phyloP scores from a whole-genome alignment of 2,329 filamentous ascomycete species.

The Pestalotiopsis sp. region DNA sequence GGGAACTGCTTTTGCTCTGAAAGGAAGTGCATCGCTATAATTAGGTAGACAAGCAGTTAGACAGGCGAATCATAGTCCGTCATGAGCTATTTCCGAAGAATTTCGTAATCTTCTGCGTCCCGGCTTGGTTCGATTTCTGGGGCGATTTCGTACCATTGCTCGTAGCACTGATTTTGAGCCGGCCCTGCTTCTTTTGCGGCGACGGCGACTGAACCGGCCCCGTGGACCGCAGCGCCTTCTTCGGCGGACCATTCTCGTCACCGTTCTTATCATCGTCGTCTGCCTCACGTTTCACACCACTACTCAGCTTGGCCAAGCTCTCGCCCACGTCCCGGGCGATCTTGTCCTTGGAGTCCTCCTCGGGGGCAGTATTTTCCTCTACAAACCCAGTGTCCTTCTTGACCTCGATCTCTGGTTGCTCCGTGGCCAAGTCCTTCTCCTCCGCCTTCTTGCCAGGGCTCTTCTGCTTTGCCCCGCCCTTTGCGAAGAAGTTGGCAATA shows the following conservation, averaged over 20 bases:
- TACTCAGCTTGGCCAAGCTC: neutral
- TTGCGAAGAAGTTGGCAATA: constrained; percentile 90
- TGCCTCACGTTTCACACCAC: constrained; percentile 30
- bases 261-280: constrained; percentile 23
- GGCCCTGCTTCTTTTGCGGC: constrained; percentile 22
- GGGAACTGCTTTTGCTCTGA: neutral
- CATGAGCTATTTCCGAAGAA: constrained; percentile 48
- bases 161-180: constrained; percentile 42
- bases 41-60: neutral
- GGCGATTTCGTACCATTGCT: constrained; percentile 41
- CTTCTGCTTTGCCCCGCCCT: constrained; percentile 43
- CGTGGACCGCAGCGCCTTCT: constrained; percentile 19
- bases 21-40: neutral
- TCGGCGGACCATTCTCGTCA: constrained; percentile 25
- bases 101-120: constrained; percentile 50
- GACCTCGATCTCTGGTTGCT: constrained; percentile 26
- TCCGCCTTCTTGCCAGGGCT: constrained; percentile 18
- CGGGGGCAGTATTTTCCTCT: constrained; percentile 10
- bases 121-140: constrained; percentile 31
- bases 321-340: constrained; percentile 5
- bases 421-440: neutral
- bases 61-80: neutral
- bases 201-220: constrained; percentile 21
- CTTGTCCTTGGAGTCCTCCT: constrained; percentile 6
- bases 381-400: constrained; percentile 27